These are phyloP conservation scores for Mangifera indica DNA, from an alignment of 345 rosid genomes.

Conservation along the genomic window DNA sequence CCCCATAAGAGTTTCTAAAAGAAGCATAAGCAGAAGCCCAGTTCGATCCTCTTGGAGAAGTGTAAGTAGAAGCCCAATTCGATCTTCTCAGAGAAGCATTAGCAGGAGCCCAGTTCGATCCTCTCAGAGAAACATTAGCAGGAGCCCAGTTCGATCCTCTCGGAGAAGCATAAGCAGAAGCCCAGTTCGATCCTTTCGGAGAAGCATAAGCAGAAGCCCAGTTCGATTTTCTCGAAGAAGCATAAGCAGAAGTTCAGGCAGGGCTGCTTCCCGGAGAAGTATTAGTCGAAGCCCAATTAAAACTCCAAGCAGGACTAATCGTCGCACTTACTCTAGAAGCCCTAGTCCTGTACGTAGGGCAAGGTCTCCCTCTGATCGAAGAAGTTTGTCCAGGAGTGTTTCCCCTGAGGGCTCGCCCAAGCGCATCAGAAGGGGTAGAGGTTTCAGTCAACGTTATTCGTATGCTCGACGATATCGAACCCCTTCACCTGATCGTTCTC, in stretches of 20 bases:
- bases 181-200: conserved; percentile 14
- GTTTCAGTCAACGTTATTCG: conserved; percentile 84
- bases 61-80: conserved; percentile 29
- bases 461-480: conserved; percentile 86
- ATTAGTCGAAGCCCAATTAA: conserved; percentile 59
- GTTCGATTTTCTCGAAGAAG: conserved; percentile 38
- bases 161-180: conserved; percentile 22
- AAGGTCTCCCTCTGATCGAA: conserved; percentile 65
- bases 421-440: conserved; percentile 91
- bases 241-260: conserved; percentile 60
- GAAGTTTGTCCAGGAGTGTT: conserved; percentile 80
- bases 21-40: conserved; percentile 44
- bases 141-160: conserved; percentile 58
- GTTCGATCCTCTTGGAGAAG: conserved; percentile 34
- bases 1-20: conserved; percentile 38
- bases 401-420: conserved; percentile 77
- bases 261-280: conserved; percentile 52
- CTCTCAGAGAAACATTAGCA: conserved; percentile 46
- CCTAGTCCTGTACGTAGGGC: conserved; percentile 47
- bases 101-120: conserved; percentile 15
- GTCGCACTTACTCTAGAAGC: conserved; percentile 62
- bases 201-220: conserved; percentile 28
- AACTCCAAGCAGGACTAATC: conserved; percentile 48
- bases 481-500: conserved; percentile 89
- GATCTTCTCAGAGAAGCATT: conserved; percentile 1